Percentiles rank a stretch among this genome's conserved stretches.
phyloP scores from a whole-genome alignment of 176 grass and related monocot species.

The Musa schizocarpa region DNA sequence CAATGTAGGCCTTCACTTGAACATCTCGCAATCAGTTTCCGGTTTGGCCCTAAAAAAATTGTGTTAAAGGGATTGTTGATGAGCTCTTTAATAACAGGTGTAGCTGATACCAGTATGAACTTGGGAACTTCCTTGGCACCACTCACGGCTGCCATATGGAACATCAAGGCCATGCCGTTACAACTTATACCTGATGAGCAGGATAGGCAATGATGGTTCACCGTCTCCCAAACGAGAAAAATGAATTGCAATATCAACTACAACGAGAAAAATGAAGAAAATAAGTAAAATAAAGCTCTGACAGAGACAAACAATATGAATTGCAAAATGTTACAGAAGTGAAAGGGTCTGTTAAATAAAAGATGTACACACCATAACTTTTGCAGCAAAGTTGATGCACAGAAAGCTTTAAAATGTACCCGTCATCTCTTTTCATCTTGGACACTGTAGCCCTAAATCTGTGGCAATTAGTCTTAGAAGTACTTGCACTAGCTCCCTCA shows the following conservation, averaged over 20 bases:
- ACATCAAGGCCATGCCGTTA: too few relatives aligned
- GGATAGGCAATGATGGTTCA: not conserved
- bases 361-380: not conserved
- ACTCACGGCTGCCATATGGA: too few relatives aligned
- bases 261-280: not conserved
- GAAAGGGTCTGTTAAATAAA: too few relatives aligned
- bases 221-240: not conserved
- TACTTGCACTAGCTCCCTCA: conserved; percentile 83
- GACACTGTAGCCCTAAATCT: conserved; percentile 56
- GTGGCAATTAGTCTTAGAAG: conserved; percentile 67
- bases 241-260: not conserved
- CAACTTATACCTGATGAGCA: not conserved
- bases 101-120: not conserved
- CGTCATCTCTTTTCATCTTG: conserved; percentile 29
- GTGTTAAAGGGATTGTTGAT: not conserved
- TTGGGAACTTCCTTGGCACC: not conserved
- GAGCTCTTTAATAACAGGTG: not conserved
- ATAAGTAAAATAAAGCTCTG: not conserved
- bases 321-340: not conserved
- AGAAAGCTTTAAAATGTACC: not conserved
- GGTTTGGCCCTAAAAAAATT: too few relatives aligned
- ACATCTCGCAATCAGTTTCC: not conserved
- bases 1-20: not conserved
- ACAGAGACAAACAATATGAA: not conserved
- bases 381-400: not conserved